Base-by-base conservation (phyloP, 306 rosid genomes). In the Carpinus fangiana region DNA sequence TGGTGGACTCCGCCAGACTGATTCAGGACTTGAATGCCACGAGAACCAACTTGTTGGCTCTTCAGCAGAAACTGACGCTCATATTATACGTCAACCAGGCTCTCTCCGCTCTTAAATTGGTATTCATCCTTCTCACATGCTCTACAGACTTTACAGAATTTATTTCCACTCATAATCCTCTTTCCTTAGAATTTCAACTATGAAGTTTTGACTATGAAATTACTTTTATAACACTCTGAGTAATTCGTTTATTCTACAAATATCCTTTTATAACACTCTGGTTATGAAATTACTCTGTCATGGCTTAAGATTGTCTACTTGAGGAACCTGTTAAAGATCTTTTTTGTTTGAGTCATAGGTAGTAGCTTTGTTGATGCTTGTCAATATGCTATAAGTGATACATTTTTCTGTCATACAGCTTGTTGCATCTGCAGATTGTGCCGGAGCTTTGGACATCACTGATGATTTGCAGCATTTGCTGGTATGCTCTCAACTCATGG, bases 351-450 rank as follows among this genome's bases (percentile, higher is more conserved):
- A 21, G 41, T 68, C 17, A 0, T 45, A 43, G 59, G 47, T 12
- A 26, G 28, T 65, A 38, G 62, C 66, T 55, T 23, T 46, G 28
- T 26, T 79, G 70, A 77, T 73, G 59, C 53, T 23, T 70, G 84
- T 56, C 78, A 76, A 55, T 75, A 52, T 77, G 12, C 73, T 79
- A 72, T 62, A 78, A 85, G 84, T 82, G 84, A 82, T 78, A 36
- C 72, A 83, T 87, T 82, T 86, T 90, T 84, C 87, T 95, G 88
- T 89, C 83, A 65, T 86, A 82, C 96, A 96, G 99, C 98, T 96
- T 87, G 97, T 96, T 87, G 93, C 96, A 55, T 87, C 99, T 83
- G 96, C 89, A 85, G 99, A 96, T 84, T 96, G 98, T 90, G 93
- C 98, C 62, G 98, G 99, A 87, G 98, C 99, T 17, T 82, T 96